phyloP scores from a whole-genome alignment of 805 yeast genomes.

The Cyberlindnera xylosilytica region DNA sequence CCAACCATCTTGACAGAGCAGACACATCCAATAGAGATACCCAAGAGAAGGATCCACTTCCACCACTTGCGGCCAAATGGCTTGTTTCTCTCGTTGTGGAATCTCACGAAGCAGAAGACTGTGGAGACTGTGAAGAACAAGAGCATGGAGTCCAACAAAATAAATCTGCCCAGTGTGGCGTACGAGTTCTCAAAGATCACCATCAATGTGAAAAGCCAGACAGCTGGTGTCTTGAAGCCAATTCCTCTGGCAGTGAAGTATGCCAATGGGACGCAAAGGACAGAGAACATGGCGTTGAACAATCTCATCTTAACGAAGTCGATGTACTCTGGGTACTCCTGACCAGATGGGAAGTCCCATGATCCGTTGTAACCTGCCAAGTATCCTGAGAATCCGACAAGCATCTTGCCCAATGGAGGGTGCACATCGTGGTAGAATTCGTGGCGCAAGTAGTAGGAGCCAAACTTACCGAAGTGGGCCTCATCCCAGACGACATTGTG shows the following conservation, averaged over 20 bases:
- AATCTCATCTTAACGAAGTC: conserved; percentile 85
- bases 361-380: conserved; percentile 85
- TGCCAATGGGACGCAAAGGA: conserved; percentile 82
- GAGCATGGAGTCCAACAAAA: conserved; percentile 87
- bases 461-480: conserved; percentile 97
- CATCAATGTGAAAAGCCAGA: conserved; percentile 79
- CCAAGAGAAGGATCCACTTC: conserved; percentile 86
- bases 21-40: conserved; percentile 83
- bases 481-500: conserved; percentile 93
- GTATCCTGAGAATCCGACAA: conserved; percentile 84
- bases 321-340: conserved; percentile 67
- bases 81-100: conserved; percentile 54
- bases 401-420: conserved; percentile 94
- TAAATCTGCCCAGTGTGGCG: conserved; percentile 83
- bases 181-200: conserved; percentile 79
- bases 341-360: conserved; percentile 86
- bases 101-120: conserved; percentile 65
- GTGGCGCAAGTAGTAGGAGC: conserved; percentile 82
- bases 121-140: conserved; percentile 87
- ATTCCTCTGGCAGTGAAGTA: conserved; percentile 76
- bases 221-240: conserved; percentile 66
- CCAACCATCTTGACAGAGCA: conserved; percentile 98
- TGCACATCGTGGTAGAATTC: conserved; percentile 96
- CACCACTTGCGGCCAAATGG: conserved; percentile 81
- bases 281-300: conserved; percentile 81